Base-by-base conservation (phyloP, 495 filamentous ascomycete genomes). In the Penicillium samsonianum region DNA sequence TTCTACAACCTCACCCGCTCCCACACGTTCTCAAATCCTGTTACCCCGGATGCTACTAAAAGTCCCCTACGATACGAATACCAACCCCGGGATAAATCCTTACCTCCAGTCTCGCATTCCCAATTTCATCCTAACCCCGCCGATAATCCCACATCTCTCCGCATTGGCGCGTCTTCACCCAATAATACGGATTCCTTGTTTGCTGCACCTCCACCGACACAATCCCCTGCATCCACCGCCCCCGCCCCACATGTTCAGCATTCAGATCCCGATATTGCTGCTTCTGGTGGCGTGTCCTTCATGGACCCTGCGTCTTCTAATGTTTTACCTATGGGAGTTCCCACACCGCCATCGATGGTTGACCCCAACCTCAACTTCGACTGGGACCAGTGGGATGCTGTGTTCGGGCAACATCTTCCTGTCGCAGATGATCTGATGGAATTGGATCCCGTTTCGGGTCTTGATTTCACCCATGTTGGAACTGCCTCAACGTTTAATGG, bases 311-410 rank as follows among this genome's bases (percentile, higher is more conserved):
- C 53, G 12, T 67, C 67, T 17, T 67, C 67, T 1, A 63, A 63
- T 43, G 38, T 50, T 3, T 54, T 61, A 0, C 51, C 60, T 19
- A 63, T 63, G 38, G 58, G 55, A 14, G 66, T 68, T 35, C 67
- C 75, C 46, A 77, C 75, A 17, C 76, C 74, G 1, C 74, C 76
- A 0, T 77, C 73, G 6, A 76, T 78, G 75, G 62, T 77, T 19
- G 76, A 78, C 22, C 73, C 76, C 5, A 78, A 77, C 45, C 53
- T 78, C 25, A 70, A 75, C 45, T 80, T 80, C 55, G 77, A 80
- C 49, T 80, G 77, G 77, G 77, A 80, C 48, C 77, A 80, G 62
- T 80, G 77, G 77, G 77, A 80, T 45, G 77, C 77, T 22, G 77
- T 80, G 8, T 80, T 80, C 42, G 77, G 77, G 2, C 77, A 80